phyloP scores from a whole-genome alignment of 768 basidiomycete species.

The Coprinopsis sp. region DNA sequence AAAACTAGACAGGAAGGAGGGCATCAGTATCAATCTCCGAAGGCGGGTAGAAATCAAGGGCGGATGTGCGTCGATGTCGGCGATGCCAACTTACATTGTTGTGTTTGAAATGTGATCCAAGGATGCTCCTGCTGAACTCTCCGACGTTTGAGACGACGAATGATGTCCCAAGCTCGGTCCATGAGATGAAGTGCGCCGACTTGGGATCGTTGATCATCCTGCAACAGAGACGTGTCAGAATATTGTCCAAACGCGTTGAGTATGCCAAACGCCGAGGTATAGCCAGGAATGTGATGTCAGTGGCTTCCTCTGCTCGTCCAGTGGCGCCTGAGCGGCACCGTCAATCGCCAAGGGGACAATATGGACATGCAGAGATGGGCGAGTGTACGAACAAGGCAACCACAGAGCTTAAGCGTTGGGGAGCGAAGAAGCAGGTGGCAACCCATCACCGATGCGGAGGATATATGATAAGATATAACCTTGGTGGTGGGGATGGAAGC shows the following conservation, averaged over 20 bases:
- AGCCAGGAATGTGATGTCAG: conserved; percentile 11
- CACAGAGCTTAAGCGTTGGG: conserved; percentile 5
- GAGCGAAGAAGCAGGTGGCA: too few relatives aligned
- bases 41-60: conserved; percentile 5
- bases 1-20: too few relatives aligned
- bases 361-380: conserved; percentile 3
- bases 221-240: conserved; percentile 8
- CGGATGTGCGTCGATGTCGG: conserved; percentile 3
- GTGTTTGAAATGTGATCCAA: conserved; percentile 87
- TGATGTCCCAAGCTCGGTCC: conserved; percentile 79
- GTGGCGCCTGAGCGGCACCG: too few relatives aligned
- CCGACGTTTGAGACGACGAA: conserved; percentile 85
- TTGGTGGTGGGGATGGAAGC: not conserved
- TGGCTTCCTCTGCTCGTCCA: too few relatives aligned
- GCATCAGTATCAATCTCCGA: too few relatives aligned
- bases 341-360: conserved; percentile 4
- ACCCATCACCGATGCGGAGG: too few relatives aligned
- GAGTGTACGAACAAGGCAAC: conserved; percentile 11
- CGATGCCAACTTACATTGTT: conserved; percentile 59
- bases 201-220: conserved; percentile 88
- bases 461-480: not conserved
- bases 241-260: too few relatives aligned
- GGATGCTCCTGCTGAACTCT: conserved; percentile 79
- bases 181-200: conserved; percentile 73
- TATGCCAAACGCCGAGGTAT: too few relatives aligned